Conservation (phyloP, 2,329 filamentous ascomycete genomes). For the Ceratocystis variospora region DNA sequence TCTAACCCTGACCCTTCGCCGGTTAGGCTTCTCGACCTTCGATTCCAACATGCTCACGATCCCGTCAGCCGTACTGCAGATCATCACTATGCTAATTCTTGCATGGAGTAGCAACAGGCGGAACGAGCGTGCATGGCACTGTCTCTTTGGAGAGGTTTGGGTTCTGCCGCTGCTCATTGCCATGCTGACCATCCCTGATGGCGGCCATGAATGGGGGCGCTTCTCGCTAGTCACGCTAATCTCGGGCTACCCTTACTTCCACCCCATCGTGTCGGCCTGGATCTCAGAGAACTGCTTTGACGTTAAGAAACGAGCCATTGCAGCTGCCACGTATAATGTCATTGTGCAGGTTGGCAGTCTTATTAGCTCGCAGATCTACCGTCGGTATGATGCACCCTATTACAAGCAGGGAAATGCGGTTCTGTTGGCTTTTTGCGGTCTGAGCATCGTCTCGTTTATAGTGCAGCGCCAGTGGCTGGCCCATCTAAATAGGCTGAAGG, state of each 20-base stretch:
- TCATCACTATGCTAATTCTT: conserved; percentile 21
- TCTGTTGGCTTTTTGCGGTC: conserved; percentile 22
- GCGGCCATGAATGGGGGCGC: conserved; percentile 24
- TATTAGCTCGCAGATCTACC: conserved; percentile 35
- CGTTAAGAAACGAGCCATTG: conserved; percentile 48
- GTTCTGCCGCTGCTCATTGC: conserved; percentile 26
- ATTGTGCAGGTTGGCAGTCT: conserved; percentile 35
- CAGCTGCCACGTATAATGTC: conserved; percentile 37
- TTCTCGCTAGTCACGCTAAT: conserved; percentile 26
- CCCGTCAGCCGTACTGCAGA: conserved; percentile 24
- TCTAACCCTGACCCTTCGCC: conserved; percentile 23
- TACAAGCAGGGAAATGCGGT: conserved; percentile 33
- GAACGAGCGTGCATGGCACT: conserved; percentile 25
- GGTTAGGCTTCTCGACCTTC: conserved; percentile 30
- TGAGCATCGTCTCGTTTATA: conserved; percentile 28
- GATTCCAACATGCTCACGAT: conserved; percentile 45
- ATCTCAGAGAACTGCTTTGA: conserved; percentile 45
- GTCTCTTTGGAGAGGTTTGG: conserved; percentile 27
- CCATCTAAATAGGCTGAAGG: conserved; percentile 26
- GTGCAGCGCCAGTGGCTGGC: conserved; percentile 30
- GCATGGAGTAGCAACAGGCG: conserved; percentile 26
- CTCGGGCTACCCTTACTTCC: conserved; percentile 28
- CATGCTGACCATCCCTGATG: conserved; percentile 24
- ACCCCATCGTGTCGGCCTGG: conserved; percentile 37
- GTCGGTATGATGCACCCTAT: conserved; percentile 32